phyloP scores from a whole-genome alignment of 495 filamentous ascomycete species.

The Neurospora tetraspora region DNA sequence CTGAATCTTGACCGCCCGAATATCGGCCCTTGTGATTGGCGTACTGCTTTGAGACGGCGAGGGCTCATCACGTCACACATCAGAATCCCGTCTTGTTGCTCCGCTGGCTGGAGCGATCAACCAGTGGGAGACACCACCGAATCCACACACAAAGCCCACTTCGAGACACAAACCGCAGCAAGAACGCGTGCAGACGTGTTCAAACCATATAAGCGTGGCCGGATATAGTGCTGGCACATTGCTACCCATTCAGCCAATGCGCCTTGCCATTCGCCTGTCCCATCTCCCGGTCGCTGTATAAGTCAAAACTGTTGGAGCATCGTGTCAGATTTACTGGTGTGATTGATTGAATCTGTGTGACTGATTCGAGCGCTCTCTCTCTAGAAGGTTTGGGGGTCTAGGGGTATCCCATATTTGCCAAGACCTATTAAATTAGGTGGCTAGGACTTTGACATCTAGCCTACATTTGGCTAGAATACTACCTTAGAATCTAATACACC shows the following conservation, averaged over 20 bases:
- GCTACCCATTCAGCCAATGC: neutral
- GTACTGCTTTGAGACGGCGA: constrained; percentile 1
- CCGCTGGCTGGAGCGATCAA: neutral
- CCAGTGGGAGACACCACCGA: neutral
- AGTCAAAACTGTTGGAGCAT: neutral
- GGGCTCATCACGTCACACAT: constrained; percentile 11
- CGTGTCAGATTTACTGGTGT: no score
- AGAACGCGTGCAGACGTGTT: neutral
- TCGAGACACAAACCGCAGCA: neutral
- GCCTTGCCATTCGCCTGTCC: neutral
- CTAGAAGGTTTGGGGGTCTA: no score
- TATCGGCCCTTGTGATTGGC: constrained; percentile 14
- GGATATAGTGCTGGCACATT: neutral
- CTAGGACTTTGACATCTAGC: no score
- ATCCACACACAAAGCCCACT: neutral
- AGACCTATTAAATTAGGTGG: no score
- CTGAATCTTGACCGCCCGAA: constrained; percentile 5
- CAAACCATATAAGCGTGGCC: neutral
- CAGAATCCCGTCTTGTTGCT: neutral
- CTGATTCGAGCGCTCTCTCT: no score
- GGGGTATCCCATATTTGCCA: no score
- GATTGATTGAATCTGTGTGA: no score
- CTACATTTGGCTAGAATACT: no score
- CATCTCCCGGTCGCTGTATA: neutral
- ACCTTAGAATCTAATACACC: no score